Conservation (phyloP, 1,284 basidiomycete genomes). For the Neonothopanus nambi region DNA sequence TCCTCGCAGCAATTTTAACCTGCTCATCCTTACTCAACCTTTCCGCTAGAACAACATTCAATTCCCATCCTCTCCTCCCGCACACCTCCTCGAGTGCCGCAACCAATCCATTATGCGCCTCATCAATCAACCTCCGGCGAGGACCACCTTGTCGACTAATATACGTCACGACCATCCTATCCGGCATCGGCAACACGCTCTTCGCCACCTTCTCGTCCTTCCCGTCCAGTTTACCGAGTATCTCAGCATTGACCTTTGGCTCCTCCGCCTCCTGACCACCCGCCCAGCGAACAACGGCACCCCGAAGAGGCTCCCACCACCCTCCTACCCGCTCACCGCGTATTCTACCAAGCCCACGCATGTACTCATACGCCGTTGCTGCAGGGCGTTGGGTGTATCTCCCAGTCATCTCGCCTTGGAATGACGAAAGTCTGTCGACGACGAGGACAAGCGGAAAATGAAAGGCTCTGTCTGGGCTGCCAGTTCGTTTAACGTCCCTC, state of each 20-base stretch:
- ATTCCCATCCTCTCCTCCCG: constrained; percentile 77
- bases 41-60: constrained; percentile 84
- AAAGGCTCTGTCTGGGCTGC: constrained; percentile 38
- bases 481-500: too few relatives aligned
- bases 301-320: constrained; percentile 21
- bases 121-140: constrained; percentile 67
- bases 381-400: constrained; percentile 53
- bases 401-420: constrained; percentile 51
- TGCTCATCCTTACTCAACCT: constrained; percentile 78
- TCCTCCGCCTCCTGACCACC: constrained; percentile 7
- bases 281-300: constrained; percentile 15
- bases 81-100: constrained; percentile 62
- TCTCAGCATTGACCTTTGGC: constrained; percentile 17
- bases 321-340: constrained; percentile 14
- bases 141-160: constrained; percentile 81
- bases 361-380: constrained; percentile 40
- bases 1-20: constrained; percentile 72
- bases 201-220: constrained; percentile 6
- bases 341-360: constrained; percentile 25
- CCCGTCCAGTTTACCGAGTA: constrained; percentile 12
- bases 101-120: constrained; percentile 68
- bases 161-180: constrained; percentile 78
- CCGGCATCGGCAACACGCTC: constrained; percentile 15
- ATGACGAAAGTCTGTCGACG: constrained; percentile 61
- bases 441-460: constrained; percentile 54